phyloP scores from a whole-genome alignment of 208 protist genomes.

The Leishmania martiniquensis region DNA sequence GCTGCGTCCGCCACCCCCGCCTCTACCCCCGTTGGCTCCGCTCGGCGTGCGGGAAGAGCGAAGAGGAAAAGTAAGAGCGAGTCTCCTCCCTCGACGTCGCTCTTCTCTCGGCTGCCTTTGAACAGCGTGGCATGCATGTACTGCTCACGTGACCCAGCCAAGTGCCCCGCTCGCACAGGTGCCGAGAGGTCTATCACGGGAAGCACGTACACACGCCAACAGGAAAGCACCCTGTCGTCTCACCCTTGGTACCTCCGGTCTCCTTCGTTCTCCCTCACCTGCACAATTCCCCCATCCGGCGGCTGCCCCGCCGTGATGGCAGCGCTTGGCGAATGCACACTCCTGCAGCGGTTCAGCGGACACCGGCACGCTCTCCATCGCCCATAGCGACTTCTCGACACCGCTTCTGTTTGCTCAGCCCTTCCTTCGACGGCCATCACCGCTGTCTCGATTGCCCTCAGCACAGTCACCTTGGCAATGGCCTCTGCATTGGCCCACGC shows the following conservation, averaged over 20 bases:
- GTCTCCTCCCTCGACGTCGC: neutral
- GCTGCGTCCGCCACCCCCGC: neutral
- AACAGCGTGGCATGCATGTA: neutral
- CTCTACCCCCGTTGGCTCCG: no score
- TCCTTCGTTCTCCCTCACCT: neutral
- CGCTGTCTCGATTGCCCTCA: neutral
- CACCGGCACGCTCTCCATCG: neutral
- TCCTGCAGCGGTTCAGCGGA: neutral
- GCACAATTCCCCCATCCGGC: neutral
- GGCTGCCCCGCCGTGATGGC: neutral
- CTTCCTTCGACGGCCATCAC: neutral
- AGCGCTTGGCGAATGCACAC: no score
- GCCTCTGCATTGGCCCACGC: slow-evolving; percentile 36
- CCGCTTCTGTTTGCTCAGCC: neutral
- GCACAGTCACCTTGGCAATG: neutral
- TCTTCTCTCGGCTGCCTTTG: neutral
- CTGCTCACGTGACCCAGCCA: neutral
- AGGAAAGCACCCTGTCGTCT: neutral
- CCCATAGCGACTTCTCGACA: neutral
- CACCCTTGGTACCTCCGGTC: neutral
- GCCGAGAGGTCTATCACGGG: neutral
- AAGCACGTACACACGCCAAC: neutral
- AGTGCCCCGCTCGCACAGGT: neutral
- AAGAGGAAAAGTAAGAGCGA: neutral
- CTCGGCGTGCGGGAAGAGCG: neutral